A percentile compares a stretch with the other conserved stretches of the same genome.
Evolutionary conservation across 768 basidiomycete species (phyloP).

Genomic region (Lactarius evosmus): DNA sequence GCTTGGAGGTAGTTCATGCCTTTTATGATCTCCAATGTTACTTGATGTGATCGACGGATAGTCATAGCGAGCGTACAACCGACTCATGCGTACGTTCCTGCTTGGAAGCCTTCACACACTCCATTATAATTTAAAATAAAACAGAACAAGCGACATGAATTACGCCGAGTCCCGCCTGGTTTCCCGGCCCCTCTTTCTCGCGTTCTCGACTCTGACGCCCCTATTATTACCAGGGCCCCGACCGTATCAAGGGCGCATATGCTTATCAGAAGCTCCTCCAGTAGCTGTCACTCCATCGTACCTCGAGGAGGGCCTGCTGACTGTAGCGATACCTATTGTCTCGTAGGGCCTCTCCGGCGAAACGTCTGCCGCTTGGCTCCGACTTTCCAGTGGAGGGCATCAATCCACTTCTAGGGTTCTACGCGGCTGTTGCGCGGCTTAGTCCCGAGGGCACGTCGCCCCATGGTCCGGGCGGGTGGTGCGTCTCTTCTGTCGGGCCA

Average conservation of each 20-base stretch:
- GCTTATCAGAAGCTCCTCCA: conserved; percentile 77
- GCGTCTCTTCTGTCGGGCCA: conserved; percentile 28
- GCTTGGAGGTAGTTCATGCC: conserved; percentile 59
- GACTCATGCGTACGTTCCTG: conserved; percentile 70
- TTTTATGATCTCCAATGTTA: neutral
- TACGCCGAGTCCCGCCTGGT: conserved; percentile 85
- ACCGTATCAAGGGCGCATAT: conserved; percentile 84
- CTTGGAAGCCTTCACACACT: conserved; percentile 7
- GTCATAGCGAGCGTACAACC: conserved; percentile 93
- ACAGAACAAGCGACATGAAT: conserved; percentile 84
- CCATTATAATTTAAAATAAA: neutral
- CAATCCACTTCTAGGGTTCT: conserved; percentile 86
- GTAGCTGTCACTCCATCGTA: conserved; percentile 41
- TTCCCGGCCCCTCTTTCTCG: conserved; percentile 21
- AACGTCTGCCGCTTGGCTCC: conserved; percentile 76
- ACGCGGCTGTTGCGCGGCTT: conserved; percentile 80
- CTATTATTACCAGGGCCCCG: conserved; percentile 54
- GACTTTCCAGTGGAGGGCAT: conserved; percentile 94
- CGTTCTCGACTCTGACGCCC: neutral
- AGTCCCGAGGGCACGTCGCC: conserved; percentile 70
- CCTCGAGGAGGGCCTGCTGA: neutral
- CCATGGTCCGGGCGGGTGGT: conserved; percentile 84
- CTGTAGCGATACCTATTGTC: neutral
- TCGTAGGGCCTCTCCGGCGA: conserved; percentile 47
- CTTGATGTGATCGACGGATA: conserved; percentile 33